Base-by-base conservation (phyloP, 2,329 filamentous ascomycete species). In the Chalaropsis ovoidea region DNA sequence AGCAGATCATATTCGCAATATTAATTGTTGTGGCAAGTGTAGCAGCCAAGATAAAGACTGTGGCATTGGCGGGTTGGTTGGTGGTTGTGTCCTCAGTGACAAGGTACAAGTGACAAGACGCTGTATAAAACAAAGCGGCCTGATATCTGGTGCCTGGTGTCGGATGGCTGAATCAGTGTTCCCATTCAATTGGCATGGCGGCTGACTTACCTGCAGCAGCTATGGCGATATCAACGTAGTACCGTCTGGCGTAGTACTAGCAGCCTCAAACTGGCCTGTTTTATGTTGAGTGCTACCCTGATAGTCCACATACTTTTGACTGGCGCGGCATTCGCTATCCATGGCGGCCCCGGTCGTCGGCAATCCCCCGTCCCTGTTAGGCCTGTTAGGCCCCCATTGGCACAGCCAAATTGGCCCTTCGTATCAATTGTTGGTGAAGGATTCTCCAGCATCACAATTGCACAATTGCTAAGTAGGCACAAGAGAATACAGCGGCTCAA, bases 251-350 rank as follows among this genome's bases (percentile, higher is more conserved):
- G 54, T 58, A n/a, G 24, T n/a, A 58, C 27, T 13, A 58, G 8
- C 27, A 39, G 27, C 31, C 27, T 58, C 27, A 58, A 58, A 39
- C 27, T 31, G 8, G 15, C 10, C 31, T 35, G 54, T 58, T 58
- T 35, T 7, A 19, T 27, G 19, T 39, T 35, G 54, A 39, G 54
- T 58, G 27, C 15, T 19, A 58, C 54, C 6, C 6, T 58, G 54
- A 10, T 35, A 39, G 54, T 58, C 4, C 35, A 39, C 8, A 58
- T 58, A 58, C 54, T 58, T 58, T 58, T 58, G 54, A 2, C 54
- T 58, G 27, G 15, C 31, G n/a, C 54, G 27, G 54, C 27, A 58
- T 19, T 58, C 31, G n/a, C 24, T 17, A 39, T 35, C 54, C 54
- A 31, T 58, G 54, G 27, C 27, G n/a, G 10, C 24, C 43, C 43